Conservation (phyloP, 1,284 basidiomycete genomes). For the Ganoderma sinense region DNA sequence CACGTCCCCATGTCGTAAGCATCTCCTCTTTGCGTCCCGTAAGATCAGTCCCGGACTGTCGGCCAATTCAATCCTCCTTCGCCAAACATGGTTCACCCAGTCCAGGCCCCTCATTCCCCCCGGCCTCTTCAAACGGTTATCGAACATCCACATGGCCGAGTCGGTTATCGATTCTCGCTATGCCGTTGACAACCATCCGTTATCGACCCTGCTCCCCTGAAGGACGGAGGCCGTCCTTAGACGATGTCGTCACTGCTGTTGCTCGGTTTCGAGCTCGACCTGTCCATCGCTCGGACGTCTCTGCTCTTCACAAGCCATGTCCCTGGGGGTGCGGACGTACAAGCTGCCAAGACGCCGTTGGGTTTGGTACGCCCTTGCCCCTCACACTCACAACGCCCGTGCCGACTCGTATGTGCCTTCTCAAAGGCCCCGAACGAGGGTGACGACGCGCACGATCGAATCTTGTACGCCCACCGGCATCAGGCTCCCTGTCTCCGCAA, state of each 20-base stretch:
- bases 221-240: background rate
- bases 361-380: background rate
- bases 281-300: background rate
- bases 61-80: slow-evolving; percentile 7
- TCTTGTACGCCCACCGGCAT: slow-evolving; percentile 15
- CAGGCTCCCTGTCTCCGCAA: slow-evolving; percentile 11
- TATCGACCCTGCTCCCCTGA: background rate
- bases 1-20: slow-evolving; percentile 25
- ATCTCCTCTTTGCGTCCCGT: slow-evolving; percentile 19
- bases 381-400: background rate
- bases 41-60: slow-evolving; percentile 13
- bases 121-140: background rate
- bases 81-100: slow-evolving; percentile 17
- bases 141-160: background rate
- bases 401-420: slow-evolving; percentile 13
- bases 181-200: background rate
- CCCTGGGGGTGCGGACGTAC: slow-evolving; percentile 10
- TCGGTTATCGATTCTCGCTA: background rate
- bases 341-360: slow-evolving; percentile 16
- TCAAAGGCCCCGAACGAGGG: slow-evolving; percentile 30
- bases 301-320: slow-evolving; percentile 19
- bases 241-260: background rate
- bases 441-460: slow-evolving; percentile 19
- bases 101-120: slow-evolving; percentile 11
- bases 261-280: background rate